Evolutionary conservation across 305 asterid species (phyloP).

Genomic region (Andrographis paniculata): DNA sequence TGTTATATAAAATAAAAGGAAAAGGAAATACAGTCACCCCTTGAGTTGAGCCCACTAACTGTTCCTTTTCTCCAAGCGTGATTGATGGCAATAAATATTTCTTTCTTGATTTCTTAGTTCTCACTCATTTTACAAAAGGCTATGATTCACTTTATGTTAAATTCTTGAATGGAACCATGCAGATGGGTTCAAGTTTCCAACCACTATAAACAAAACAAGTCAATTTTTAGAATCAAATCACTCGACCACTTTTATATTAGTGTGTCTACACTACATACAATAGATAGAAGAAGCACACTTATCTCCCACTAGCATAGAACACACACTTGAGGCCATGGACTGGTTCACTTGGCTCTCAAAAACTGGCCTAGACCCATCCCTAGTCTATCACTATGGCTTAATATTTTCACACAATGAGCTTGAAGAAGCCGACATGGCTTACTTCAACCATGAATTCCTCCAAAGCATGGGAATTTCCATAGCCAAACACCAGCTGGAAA

Average conservation of each 20-base stretch:
- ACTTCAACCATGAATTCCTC: conserved; percentile 4
- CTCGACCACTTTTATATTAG: not conserved
- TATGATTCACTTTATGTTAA: conserved; percentile 13
- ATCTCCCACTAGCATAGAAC: not conserved
- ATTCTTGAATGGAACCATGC: conserved; percentile 19
- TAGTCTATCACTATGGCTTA: not conserved
- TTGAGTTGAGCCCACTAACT: not conserved
- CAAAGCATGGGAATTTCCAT: conserved; percentile 3
- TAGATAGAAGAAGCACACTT: too few relatives aligned
- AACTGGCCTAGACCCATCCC: not conserved
- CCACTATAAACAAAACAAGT: conserved; percentile 5
- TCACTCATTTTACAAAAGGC: conserved; percentile 21
- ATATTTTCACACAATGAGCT: not conserved
- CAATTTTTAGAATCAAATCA: not conserved
- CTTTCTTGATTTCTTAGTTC: conserved; percentile 25
- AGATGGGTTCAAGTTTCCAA: too few relatives aligned
- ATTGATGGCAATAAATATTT: conserved; percentile 29
- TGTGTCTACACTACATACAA: conserved; percentile 1
- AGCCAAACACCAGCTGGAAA: not conserved
- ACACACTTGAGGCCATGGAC: conserved; percentile 13
- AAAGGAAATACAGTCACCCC: conserved; percentile 1
- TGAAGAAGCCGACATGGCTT: not conserved
- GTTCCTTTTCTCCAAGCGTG: conserved; percentile 16
- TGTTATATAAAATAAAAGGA: not conserved
- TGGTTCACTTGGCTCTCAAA: conserved; percentile 1